Evolutionary conservation across 352 stramenopile genomes (phyloP), one percentile per base, ranked within the genome.

Genomic region (Lagenidium giganteum): DNA sequence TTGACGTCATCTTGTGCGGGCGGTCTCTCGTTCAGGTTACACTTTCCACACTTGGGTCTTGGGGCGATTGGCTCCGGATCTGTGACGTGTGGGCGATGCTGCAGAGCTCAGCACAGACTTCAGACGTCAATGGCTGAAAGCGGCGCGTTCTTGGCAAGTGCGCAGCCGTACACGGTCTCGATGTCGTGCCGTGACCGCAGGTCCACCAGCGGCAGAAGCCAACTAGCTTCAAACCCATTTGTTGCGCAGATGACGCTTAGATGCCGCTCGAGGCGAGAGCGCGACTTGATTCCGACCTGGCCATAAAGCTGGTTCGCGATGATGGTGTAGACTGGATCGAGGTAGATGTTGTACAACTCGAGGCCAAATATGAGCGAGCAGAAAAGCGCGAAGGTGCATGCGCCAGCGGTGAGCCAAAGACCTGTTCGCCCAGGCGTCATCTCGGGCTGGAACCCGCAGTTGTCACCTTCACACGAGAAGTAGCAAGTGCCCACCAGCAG

Each of bases 311-410:
- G 66, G 36, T 73, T 50, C 11, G 66, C 69, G 40, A 82, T 76
- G 42, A n/a, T n/a, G n/a, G n/a, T n/a, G n/a, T n/a, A n/a, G n/a
- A n/a, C n/a, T n/a, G n/a, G n/a, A n/a, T n/a, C n/a, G n/a, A n/a
- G n/a, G n/a, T n/a, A n/a, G n/a, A n/a, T n/a, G n/a, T 70, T 78
- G 47, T 65, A 82, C 29, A 85, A 37, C 53, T 87, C 75, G 68
- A 87, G 80, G 27, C 16, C 54, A 17, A 83, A 42, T 69, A 87
- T 83, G 32, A 84, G 54, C 29, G 62, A 65, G 47, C 71, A 83
- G 30, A 87, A 82, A 12, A 83, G 52, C 14, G 68, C 63, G 17
- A 87, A 87, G 11, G 85, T 60, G 37, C 64, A 59, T 22, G 67
- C 66, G 8, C 64, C 67, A 1, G 67, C 71, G 5, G 83, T 54